Conservation (phyloP, 768 basidiomycete genomes). For the Russula griseocarnosa region DNA sequence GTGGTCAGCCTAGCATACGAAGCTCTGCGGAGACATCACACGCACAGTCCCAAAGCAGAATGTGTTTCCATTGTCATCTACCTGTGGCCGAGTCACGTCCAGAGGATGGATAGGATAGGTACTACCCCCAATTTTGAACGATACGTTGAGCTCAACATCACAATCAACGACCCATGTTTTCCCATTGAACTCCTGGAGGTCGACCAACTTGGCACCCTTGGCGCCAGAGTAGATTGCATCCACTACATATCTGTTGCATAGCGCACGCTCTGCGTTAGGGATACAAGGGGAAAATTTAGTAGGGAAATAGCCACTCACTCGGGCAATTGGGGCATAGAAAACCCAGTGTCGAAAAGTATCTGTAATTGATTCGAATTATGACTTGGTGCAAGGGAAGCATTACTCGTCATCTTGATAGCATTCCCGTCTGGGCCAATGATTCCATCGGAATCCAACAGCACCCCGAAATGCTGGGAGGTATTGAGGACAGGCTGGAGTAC, state of each 20-base stretch:
- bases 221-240: slow-evolving; percentile 58
- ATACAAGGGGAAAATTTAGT: slow-evolving; percentile 20
- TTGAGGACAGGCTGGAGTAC: slow-evolving; percentile 41
- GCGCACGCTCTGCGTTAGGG: background rate
- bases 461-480: slow-evolving; percentile 61
- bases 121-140: slow-evolving; percentile 57
- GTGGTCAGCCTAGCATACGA: background rate
- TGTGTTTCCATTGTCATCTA: slow-evolving; percentile 30
- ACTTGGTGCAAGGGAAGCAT: slow-evolving; percentile 62
- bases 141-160: slow-evolving; percentile 56
- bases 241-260: slow-evolving; percentile 42
- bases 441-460: slow-evolving; percentile 56
- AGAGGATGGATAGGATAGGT: slow-evolving; percentile 61
- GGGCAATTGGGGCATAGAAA: slow-evolving; percentile 60
- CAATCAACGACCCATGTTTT: slow-evolving; percentile 64
- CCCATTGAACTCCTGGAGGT: slow-evolving; percentile 39
- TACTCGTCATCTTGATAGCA: slow-evolving; percentile 40
- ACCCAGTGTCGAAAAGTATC: slow-evolving; percentile 66
- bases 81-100: slow-evolving; percentile 46
- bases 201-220: slow-evolving; percentile 46
- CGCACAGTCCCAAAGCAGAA: slow-evolving; percentile 38
- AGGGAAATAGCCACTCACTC: slow-evolving; percentile 33
- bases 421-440: slow-evolving; percentile 59
- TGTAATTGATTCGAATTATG: slow-evolving; percentile 60
- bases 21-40: background rate